Evolutionary conservation across 78 protist genomes (phyloP).

Genomic region (Dictyostelium capitatum): DNA sequence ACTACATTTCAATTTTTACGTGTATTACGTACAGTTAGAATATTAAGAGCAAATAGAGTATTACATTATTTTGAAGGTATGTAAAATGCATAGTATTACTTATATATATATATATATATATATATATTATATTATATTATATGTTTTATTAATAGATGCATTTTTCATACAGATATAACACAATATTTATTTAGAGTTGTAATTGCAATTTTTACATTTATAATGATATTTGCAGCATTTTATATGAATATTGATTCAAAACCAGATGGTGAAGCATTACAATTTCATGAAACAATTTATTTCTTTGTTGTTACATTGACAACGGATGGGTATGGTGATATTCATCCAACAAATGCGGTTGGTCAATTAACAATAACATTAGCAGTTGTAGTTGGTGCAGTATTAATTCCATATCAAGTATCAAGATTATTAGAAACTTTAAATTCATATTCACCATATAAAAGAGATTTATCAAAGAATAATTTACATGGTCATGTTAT

Average conservation of each 20-base stretch:
- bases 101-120: no score
- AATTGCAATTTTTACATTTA: constrained; percentile 75
- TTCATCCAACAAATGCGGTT: constrained; percentile 79
- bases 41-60: constrained; percentile 76
- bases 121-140: no score
- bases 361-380: constrained; percentile 61
- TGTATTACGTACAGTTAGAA: constrained; percentile 68
- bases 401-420: constrained; percentile 77
- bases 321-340: constrained; percentile 82
- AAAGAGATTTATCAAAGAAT: constrained; percentile 62
- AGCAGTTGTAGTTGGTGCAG: constrained; percentile 64
- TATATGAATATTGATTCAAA: constrained; percentile 65
- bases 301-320: constrained; percentile 77
- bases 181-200: constrained; percentile 75
- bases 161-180: constrained; percentile 57
- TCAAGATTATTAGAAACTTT: constrained; percentile 67
- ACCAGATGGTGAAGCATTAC: not conserved
- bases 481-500: constrained; percentile 74
- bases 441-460: constrained; percentile 70
- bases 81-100: no score
- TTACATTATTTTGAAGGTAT: constrained; percentile 72
- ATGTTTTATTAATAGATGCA: no score
- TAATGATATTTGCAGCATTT: constrained; percentile 74
- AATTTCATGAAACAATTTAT: constrained; percentile 68
- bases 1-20: constrained; percentile 72